Percentiles rank a stretch among this genome's conserved stretches.
Conservation (phyloP, 2,329 filamentous ascomycete genomes). For the Colletotrichum sp. region DNA sequence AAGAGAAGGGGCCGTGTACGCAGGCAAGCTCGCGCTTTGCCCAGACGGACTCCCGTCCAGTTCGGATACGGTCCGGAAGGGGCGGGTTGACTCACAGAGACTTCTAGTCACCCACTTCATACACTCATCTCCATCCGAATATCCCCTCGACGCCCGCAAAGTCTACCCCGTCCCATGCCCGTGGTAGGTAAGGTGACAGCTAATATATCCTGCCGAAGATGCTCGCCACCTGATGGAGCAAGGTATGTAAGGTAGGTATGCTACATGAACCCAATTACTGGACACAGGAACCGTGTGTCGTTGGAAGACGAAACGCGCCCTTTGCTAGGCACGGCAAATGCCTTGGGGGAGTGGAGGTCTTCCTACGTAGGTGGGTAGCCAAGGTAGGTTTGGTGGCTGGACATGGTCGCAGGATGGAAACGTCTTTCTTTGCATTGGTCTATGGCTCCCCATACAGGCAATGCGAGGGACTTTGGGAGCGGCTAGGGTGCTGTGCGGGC, state of each 20-base stretch:
- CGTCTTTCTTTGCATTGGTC: background rate
- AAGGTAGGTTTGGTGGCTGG: background rate
- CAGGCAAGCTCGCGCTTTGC: background rate
- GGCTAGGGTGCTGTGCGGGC: slow-evolving; percentile 6
- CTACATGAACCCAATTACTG: background rate
- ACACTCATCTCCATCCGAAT: background rate
- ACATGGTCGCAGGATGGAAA: background rate
- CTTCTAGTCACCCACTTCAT: background rate
- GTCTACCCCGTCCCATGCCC: background rate
- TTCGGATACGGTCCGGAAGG: background rate
- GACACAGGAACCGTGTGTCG: background rate
- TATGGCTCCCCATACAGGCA: background rate
- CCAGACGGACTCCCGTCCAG: background rate
- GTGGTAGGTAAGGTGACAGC: background rate
- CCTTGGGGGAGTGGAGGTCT: background rate
- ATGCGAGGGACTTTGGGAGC: slow-evolving; percentile 9
- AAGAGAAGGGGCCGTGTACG: background rate
- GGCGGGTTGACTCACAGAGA: background rate
- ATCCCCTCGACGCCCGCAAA: background rate
- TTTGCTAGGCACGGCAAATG: background rate
- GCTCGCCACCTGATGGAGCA: background rate
- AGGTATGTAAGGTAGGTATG: background rate
- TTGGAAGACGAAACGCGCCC: background rate
- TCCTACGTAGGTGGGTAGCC: background rate
- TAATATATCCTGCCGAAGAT: background rate